These are phyloP conservation scores for Trametes hirsuta DNA, from an alignment of 1,284 basidiomycete genomes.

Conservation along the genomic window DNA sequence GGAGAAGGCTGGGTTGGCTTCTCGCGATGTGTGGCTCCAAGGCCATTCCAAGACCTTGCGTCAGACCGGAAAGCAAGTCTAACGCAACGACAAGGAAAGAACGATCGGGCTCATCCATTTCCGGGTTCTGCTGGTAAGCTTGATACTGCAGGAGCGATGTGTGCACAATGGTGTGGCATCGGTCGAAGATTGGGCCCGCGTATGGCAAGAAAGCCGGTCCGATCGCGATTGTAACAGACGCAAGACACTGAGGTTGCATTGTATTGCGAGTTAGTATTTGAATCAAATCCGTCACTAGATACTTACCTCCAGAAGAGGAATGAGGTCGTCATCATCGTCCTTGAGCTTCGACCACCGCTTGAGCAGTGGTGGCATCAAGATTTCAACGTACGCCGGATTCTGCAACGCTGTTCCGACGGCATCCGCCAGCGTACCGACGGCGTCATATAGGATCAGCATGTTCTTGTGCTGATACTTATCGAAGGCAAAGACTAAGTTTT, in stretches of 20 bases:
- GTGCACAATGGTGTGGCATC: constrained; percentile 89
- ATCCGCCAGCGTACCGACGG: constrained; percentile 96
- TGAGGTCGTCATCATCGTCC: constrained; percentile 92
- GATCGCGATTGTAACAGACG: constrained; percentile 96
- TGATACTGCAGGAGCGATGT: constrained; percentile 82
- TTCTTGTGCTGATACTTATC: constrained; percentile 99
- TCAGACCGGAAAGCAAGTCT: constrained; percentile 93
- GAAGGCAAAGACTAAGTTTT: constrained; percentile 95
- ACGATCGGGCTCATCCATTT: constrained; percentile 91
- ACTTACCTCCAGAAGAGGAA: constrained; percentile 89
- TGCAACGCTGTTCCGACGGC: constrained; percentile 90
- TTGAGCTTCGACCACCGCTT: constrained; percentile 87
- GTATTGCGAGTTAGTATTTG: constrained; percentile 10
- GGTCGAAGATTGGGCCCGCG: constrained; percentile 90
- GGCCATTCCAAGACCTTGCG: constrained; percentile 87
- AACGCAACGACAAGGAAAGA: constrained; percentile 97
- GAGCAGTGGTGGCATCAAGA: constrained; percentile 95
- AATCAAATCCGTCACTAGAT: not conserved
- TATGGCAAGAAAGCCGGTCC: constrained; percentile 91
- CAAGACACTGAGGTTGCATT: constrained; percentile 75
- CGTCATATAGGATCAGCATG: constrained; percentile 97
- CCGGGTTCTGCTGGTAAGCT: constrained; percentile 81
- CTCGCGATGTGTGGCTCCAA: constrained; percentile 73
- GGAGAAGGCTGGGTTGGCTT: constrained; percentile 77
- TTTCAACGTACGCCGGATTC: constrained; percentile 87